Evolutionary conservation across 1,284 basidiomycete genomes (phyloP), one percentile per base, ranked within the genome.

Genomic region (Phellinidium pouzarii): DNA sequence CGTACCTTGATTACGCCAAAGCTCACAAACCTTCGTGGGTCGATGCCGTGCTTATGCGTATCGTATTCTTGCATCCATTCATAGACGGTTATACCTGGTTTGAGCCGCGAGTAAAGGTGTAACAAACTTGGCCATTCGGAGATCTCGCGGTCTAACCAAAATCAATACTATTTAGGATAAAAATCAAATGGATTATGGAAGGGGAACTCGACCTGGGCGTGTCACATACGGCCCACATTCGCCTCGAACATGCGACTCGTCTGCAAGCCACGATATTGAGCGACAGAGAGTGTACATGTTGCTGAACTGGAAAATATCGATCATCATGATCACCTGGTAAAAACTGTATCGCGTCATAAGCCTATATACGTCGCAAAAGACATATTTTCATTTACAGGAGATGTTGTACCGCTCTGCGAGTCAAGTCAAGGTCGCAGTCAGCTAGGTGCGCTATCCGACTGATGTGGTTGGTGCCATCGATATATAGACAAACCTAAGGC

Each of bases 251-350:
- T 89, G 85, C 3, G 76, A 69, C 65, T 94, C 91, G 52, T 88
- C 80, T 7, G 87, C 88, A 40, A 95, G 78, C 77, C 84, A 90
- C 60, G 91, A 84, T 22, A 95, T 83, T 57, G 82, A 84, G 57
- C 88, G 88, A 45, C 87, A 82, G 31, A 95, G 74, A 0, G 90
- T 91, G 66, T 99, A 99, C 82, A 96, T 92, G 68, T 98, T 98
- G n/a, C 90, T 91, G 67, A 88, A 96, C 66, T 97, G 94, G 66
- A 99, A 99, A 48, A 97, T 90, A 69, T 99, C 94, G 51, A 94
- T 85, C 61, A 87, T 87, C 83, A 97, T 93, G 62, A 97, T 84
- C 50, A 95, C 94, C 71, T 95, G 91, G 65, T 98, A 97, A 65
- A 91, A 97, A 43, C 91, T 91, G 58, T 9, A 19, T 48, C 38